Conservation (phyloP, 768 basidiomycete species). For the Suillus cothurnatus region DNA sequence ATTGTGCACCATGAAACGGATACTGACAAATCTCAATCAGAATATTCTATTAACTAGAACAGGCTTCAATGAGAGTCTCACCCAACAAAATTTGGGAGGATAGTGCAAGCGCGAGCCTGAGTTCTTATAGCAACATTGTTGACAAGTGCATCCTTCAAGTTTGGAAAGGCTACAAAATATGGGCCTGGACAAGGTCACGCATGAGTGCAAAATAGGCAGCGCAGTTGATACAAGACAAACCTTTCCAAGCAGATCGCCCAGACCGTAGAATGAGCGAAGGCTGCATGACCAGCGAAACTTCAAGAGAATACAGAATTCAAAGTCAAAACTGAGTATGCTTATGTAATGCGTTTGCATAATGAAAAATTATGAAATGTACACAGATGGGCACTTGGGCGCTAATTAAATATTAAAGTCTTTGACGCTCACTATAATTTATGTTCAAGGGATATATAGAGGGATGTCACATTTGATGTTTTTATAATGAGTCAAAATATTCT, state of each 20-base stretch:
- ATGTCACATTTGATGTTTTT: background rate
- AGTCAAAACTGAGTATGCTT: background rate
- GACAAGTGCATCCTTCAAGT: slow-evolving; percentile 76
- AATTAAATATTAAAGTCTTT: background rate
- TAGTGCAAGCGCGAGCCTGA: slow-evolving; percentile 85
- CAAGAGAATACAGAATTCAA: background rate
- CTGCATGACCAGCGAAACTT: slow-evolving; percentile 51
- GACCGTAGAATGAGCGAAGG: slow-evolving; percentile 61
- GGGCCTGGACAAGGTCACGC: slow-evolving; percentile 59
- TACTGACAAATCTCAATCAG: slow-evolving; percentile 41
- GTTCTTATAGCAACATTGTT: slow-evolving; percentile 89
- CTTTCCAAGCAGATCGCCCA: slow-evolving; percentile 86
- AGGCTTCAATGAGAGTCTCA: slow-evolving; percentile 38
- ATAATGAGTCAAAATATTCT: background rate
- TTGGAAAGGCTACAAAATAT: slow-evolving; percentile 92
- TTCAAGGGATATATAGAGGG: no score
- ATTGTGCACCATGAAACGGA: slow-evolving; percentile 93
- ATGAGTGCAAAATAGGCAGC: background rate
- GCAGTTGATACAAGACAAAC: slow-evolving; percentile 35
- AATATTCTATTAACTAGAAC: background rate
- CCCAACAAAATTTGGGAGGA: slow-evolving; percentile 97
- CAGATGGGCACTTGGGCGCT: background rate
- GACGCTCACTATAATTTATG: no score
- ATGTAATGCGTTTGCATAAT: background rate
- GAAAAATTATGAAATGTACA: background rate